Percentiles rank a stretch among this genome's conserved stretches.
Evolutionary conservation across 257 asterid species (phyloP).

Genomic region (Plantago elongata): DNA sequence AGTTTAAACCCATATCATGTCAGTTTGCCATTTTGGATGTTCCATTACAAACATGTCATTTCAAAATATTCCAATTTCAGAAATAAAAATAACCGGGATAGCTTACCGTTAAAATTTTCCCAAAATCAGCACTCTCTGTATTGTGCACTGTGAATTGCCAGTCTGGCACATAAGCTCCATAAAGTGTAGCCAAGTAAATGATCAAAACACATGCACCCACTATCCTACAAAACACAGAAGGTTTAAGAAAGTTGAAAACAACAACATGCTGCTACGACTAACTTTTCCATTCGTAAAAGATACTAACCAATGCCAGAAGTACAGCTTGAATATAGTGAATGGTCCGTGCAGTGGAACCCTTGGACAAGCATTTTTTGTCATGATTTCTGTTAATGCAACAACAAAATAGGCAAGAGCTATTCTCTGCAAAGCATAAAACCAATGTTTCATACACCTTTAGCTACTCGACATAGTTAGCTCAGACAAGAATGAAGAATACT

Average conservation of each 20-base stretch:
- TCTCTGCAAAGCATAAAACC: conserved; percentile 37
- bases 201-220: conserved; percentile 43
- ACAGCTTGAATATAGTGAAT: conserved; percentile 51
- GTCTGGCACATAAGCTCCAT: conserved; percentile 62
- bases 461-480: background rate
- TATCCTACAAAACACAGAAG: conserved; percentile 35
- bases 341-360: conserved; percentile 28
- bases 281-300: background rate
- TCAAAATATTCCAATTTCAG: no score
- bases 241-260: conserved; percentile 2
- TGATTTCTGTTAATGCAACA: conserved; percentile 53
- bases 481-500: conserved; percentile 7
- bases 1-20: no score
- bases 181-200: conserved; percentile 49
- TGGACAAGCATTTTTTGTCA: conserved; percentile 28
- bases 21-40: no score
- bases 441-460: conserved; percentile 8
- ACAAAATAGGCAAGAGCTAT: conserved; percentile 71
- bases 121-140: conserved; percentile 46
- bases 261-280: conserved; percentile 1
- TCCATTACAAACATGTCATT: no score
- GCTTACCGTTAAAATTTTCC: conserved; percentile 51
- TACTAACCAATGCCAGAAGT: conserved; percentile 63
- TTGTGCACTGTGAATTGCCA: conserved; percentile 59
- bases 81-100: background rate